Evolutionary conservation across 352 stramenopile genomes (phyloP), one percentile per base, ranked within the genome.

Genomic region (Phytophthora niederhauseri): DNA sequence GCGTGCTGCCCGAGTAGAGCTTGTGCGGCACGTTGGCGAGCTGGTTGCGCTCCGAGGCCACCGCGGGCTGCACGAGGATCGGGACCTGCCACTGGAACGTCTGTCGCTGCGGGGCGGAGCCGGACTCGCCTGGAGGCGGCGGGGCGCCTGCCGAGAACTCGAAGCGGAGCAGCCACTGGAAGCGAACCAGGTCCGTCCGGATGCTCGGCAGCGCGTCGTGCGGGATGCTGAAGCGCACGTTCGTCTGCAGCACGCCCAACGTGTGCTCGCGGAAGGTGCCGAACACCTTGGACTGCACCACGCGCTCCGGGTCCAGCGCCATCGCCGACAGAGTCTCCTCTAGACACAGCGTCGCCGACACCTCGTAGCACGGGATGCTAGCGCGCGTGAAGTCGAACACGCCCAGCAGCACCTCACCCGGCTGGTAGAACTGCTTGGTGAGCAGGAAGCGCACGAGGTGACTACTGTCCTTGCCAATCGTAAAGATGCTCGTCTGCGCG

Each of bases 391-490:
- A 91, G 73, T 91, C 83, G 54, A 91, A 87, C 0, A 85, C 68
- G 20, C 81, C 79, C 15, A 91, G 68, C 8, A 91, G 26, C 28
- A 82, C 62, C 22, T 91, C 83, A 5, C 83, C 83, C 17, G 83
- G 81, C n/a, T 85, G 75, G 70, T 87, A 90, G 38, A 73, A 84
- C 61, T 91, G 83, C 61, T 91, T 91, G 20, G 75, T 78, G 15
- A 91, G 64, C 46, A 87, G 56, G 65, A 91, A 80, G 6, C 74
- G 75, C 34, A 91, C 83, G 43, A 91, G 73, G 46, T 91, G 83
- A 34, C 73, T 79, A 28, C 72, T 78, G 50, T 87, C 78, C 64
- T 89, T 86, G 55, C 83, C 79, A 57, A 91, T 91, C n/a, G 83
- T 91, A 50, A 86, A 91, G 38, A 90, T 80, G 41, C 83, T 89